These are phyloP conservation scores for Xylariaceae sp. DNA, from an alignment of 2,329 filamentous ascomycete genomes.

Conservation along the genomic window DNA sequence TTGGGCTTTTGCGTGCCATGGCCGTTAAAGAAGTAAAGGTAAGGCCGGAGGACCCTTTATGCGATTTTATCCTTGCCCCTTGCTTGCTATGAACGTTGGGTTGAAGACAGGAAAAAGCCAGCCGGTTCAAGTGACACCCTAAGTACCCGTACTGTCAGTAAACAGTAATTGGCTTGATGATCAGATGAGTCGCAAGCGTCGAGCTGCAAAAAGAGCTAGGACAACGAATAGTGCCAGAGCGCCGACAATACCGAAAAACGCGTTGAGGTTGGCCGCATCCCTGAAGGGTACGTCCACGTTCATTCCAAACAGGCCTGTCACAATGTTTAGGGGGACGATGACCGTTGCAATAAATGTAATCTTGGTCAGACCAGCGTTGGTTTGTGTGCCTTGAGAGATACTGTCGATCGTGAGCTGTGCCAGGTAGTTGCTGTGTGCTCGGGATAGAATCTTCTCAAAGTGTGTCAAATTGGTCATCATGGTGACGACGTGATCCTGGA, in stretches of 20 bases:
- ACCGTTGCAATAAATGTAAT: slow-evolving; percentile 93
- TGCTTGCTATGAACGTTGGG: slow-evolving; percentile 2
- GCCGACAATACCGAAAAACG: slow-evolving; percentile 58
- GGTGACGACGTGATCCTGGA: slow-evolving; percentile 97
- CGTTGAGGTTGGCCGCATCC: slow-evolving; percentile 40
- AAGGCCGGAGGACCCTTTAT: background rate
- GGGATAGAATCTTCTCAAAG: slow-evolving; percentile 95
- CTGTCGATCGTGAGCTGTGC: slow-evolving; percentile 91
- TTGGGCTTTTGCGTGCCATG: background rate
- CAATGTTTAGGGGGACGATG: slow-evolving; percentile 90
- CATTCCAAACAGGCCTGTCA: slow-evolving; percentile 85
- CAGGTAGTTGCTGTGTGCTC: slow-evolving; percentile 92
- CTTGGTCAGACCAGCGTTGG: slow-evolving; percentile 87
- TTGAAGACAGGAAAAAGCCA: slow-evolving; percentile 2
- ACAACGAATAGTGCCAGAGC: slow-evolving; percentile 52
- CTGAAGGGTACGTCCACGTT: slow-evolving; percentile 70
- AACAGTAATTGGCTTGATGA: background rate
- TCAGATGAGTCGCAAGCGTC: slow-evolving; percentile 43
- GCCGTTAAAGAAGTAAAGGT: background rate
- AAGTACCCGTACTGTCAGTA: background rate
- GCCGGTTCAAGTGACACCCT: background rate
- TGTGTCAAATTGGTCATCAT: slow-evolving; percentile 97
- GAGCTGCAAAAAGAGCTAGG: slow-evolving; percentile 42
- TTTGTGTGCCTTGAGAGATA: slow-evolving; percentile 79
- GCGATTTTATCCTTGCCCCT: background rate